These are phyloP conservation scores for Pseudocercospora cruenta DNA, from an alignment of 2,329 filamentous ascomycete genomes.

Conservation along the genomic window DNA sequence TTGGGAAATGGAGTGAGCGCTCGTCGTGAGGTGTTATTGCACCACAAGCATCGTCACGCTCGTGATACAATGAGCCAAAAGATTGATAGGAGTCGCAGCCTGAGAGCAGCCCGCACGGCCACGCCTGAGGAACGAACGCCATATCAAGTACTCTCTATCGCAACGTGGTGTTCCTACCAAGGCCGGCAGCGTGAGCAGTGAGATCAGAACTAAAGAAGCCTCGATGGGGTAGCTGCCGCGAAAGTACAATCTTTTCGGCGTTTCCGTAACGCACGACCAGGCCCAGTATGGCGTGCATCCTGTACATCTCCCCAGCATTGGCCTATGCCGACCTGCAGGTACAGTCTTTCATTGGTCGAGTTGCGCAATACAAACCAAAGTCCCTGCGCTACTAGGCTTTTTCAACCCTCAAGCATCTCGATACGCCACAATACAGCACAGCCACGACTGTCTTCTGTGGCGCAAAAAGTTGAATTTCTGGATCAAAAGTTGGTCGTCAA, in stretches of 20 bases:
- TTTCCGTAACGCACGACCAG: constrained; percentile 12
- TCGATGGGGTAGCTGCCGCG: neutral
- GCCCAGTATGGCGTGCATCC: constrained; percentile 4
- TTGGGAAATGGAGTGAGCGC: neutral
- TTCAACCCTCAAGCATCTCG: neutral
- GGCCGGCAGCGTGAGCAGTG: neutral
- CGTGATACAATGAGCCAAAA: neutral
- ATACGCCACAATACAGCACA: neutral
- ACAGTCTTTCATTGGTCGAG: constrained; percentile 16
- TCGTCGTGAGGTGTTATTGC: neutral
- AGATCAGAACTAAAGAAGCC: neutral
- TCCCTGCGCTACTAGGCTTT: neutral
- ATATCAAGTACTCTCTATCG: constrained; percentile 3
- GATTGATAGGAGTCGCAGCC: neutral
- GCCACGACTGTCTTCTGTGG: neutral
- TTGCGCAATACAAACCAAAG: constrained; percentile 18
- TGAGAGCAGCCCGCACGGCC: neutral
- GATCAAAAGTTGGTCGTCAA: neutral
- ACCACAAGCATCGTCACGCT: neutral
- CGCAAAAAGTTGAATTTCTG: neutral
- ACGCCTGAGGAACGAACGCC: constrained; percentile 1
- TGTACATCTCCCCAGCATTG: constrained; percentile 1
- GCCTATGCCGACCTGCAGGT: neutral
- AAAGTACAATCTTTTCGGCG: constrained; percentile 11
- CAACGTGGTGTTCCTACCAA: neutral